Conservation (phyloP, 1,284 basidiomycete species). For the Apiotrichum montevideense region DNA sequence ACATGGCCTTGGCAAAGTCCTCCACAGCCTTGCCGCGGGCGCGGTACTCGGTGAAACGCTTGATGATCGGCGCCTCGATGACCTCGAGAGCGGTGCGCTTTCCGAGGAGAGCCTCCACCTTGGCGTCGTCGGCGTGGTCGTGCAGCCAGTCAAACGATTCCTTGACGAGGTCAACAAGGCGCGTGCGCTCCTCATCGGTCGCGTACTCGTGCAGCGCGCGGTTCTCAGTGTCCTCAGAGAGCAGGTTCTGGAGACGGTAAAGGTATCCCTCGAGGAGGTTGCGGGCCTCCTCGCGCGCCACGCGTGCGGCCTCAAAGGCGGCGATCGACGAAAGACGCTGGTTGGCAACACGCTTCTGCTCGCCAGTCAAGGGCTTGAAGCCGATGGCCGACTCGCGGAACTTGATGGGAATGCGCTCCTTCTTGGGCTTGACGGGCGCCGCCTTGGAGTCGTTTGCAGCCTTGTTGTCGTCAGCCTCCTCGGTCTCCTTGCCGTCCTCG, state of each 20-base stretch:
- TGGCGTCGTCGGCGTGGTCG: slow-evolving; percentile 77
- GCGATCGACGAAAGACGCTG: slow-evolving; percentile 72
- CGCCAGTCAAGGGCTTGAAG: slow-evolving; percentile 62
- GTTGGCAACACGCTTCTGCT: slow-evolving; percentile 64
- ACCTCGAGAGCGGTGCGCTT: slow-evolving; percentile 73
- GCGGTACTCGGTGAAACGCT: slow-evolving; percentile 79
- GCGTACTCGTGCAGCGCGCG: slow-evolving; percentile 75
- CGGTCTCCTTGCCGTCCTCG: slow-evolving; percentile 36
- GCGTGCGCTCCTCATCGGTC: slow-evolving; percentile 61
- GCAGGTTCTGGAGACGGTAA: slow-evolving; percentile 79
- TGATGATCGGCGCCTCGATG: slow-evolving; percentile 72
- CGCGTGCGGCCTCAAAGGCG: slow-evolving; percentile 67
- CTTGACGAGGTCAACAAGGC: slow-evolving; percentile 60
- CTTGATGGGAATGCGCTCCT: slow-evolving; percentile 51
- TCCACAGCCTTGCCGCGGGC: slow-evolving; percentile 58
- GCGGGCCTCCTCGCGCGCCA: slow-evolving; percentile 76
- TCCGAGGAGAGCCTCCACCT: slow-evolving; percentile 63
- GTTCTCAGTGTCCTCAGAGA: slow-evolving; percentile 58
- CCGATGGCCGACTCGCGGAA: slow-evolving; percentile 60
- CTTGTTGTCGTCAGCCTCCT: slow-evolving; percentile 38
- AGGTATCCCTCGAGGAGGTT: slow-evolving; percentile 89
- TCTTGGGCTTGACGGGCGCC: slow-evolving; percentile 17
- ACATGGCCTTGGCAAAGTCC: slow-evolving; percentile 61
- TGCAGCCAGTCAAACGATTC: slow-evolving; percentile 75
- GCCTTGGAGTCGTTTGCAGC: slow-evolving; percentile 10